Evolutionary conservation across 257 asterid species (phyloP), one percentile per base, ranked within the genome.

Genomic region (Pogostemon cablin): DNA sequence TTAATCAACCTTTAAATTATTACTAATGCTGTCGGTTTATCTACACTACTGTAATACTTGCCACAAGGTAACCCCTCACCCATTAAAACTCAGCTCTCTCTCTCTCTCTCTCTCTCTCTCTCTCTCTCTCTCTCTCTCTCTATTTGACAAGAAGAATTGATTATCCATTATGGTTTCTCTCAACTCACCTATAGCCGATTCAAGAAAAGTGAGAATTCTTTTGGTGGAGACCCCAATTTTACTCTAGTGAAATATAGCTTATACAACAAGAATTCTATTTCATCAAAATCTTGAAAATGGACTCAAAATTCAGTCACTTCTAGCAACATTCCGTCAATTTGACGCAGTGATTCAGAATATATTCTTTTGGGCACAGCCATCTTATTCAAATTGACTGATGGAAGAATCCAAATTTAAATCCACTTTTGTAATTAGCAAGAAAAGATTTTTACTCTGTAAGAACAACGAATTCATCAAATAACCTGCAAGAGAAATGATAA

Each of bases 121-220:
- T n/a, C n/a, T n/a, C 32, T 25, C 32, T 25, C 32, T 25, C 32
- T 25, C 1, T 25, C 32, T 25, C 32, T 25, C 32, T 25, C 1
- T 25, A 25, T 25, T 25, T 25, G 1, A 25, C 32, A 25, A 25
- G 32, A 25, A 25, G 32, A 25, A 25, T 1, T 1, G 32, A 25
- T 25, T 25, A 25, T 25, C 32, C 32, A 25, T 25, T 25, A 25
- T 25, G 32, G 32, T 25, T 25, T 25, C 32, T 25, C 32, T 25
- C 99, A 93, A 76, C 95, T 81, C 49, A 93, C 96, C 99, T 97
- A 93, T 61, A 93, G 71, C 74, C 96, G 84, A 97, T 93, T 73
- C 99, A 97, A 5, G 99, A 91, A 82, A 93, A 89, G 86, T 93
- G 99, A 89, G 79, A 93, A 91, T 77, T 91, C 97, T 77, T 82